Percentiles rank a stretch among this genome's conserved stretches.
Evolutionary conservation across 768 basidiomycete genomes (phyloP).

Genomic region (Boletus reticuloceps): DNA sequence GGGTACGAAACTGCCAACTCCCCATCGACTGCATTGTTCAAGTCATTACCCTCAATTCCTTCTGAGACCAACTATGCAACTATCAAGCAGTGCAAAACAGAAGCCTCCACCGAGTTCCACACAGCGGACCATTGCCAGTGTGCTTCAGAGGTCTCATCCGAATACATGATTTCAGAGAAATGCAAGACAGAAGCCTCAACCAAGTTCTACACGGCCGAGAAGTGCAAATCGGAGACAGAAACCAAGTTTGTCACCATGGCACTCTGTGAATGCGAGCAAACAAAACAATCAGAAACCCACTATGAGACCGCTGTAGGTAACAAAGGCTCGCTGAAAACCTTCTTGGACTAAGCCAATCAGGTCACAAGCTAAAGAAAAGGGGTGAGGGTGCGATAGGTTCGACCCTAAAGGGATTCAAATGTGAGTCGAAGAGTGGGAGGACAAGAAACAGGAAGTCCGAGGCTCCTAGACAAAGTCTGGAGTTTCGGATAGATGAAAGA

Average conservation of each 20-base stretch:
- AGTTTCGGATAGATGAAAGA: too few species aligned
- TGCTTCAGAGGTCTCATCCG: slow-evolving; percentile 37
- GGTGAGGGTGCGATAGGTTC: too few species aligned
- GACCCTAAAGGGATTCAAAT: too few species aligned
- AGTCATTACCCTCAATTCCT: slow-evolving; percentile 59
- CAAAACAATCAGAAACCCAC: slow-evolving; percentile 41
- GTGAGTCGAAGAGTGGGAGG: too few species aligned
- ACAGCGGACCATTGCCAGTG: slow-evolving; percentile 43
- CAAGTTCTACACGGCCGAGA: slow-evolving; percentile 51
- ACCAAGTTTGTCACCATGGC: slow-evolving; percentile 51
- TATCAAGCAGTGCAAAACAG: slow-evolving; percentile 42
- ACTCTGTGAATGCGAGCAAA: slow-evolving; percentile 30
- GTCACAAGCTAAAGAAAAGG: too few species aligned
- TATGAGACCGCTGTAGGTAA: slow-evolving; percentile 60
- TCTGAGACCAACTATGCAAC: slow-evolving; percentile 48
- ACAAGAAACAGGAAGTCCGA: too few species aligned
- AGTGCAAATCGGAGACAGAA: slow-evolving; percentile 36
- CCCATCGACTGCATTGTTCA: slow-evolving; percentile 50
- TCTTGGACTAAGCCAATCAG: too few species aligned
- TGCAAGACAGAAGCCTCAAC: slow-evolving; percentile 42
- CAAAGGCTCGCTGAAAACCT: too few species aligned
- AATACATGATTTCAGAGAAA: slow-evolving; percentile 50
- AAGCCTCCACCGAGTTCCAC: slow-evolving; percentile 43
- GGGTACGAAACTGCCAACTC: slow-evolving; percentile 47
- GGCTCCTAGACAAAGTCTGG: too few species aligned